phyloP scores from a whole-genome alignment of 179 eudicot genomes.

The Vitellaria paradoxa region DNA sequence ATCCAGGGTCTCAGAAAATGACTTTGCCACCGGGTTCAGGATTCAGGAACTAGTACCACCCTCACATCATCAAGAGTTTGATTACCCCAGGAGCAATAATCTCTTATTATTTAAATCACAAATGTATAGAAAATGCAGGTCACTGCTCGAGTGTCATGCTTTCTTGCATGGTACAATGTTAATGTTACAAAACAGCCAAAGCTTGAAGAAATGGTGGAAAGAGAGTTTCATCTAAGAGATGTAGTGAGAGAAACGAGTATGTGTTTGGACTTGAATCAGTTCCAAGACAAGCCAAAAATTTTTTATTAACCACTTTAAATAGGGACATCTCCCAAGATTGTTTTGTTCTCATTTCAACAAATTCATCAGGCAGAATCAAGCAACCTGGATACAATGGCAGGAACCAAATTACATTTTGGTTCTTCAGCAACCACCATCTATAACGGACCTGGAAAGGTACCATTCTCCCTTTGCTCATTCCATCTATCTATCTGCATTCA shows the following conservation, averaged over 20 bases:
- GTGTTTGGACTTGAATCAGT: neutral
- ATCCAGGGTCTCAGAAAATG: neutral
- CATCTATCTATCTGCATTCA: slow-evolving; percentile 60
- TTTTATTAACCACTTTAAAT: neutral
- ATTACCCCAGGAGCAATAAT: neutral
- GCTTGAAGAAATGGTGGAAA: neutral
- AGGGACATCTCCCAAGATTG: neutral
- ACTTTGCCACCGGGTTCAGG: neutral
- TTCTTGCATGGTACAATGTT: neutral
- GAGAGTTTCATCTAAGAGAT: neutral
- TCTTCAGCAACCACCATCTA: slow-evolving; percentile 15
- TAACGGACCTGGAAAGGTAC: slow-evolving; percentile 70
- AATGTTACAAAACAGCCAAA: neutral
- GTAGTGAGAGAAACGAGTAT: neutral
- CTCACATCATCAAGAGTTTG: neutral
- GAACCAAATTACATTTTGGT: neutral
- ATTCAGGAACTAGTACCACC: neutral
- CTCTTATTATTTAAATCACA: neutral
- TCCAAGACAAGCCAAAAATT: too few relatives aligned
- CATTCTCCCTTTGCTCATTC: slow-evolving; percentile 85
- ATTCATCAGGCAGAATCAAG: slow-evolving; percentile 15
- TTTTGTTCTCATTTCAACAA: neutral
- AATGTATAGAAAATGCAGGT: neutral
- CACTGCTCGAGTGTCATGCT: neutral
- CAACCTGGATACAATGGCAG: neutral